Conservation (phyloP, 2,329 filamentous ascomycete species). For the Sporothrix curviconia region DNA sequence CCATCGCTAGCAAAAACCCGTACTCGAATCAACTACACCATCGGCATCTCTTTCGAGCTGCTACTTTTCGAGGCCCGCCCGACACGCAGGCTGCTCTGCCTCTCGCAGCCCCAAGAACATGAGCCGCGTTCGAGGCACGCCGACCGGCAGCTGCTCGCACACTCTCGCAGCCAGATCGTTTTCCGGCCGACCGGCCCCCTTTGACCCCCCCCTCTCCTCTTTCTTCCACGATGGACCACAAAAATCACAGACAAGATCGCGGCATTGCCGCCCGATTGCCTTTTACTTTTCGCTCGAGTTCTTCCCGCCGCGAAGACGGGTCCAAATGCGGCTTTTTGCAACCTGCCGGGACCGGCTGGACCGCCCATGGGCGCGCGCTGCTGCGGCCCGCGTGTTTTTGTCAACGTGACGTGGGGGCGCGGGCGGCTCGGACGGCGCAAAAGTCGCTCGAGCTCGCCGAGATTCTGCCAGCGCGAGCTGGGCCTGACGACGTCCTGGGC, state of each 20-base stretch:
- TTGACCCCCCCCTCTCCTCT: no score
- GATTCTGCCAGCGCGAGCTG: slow-evolving; percentile 85
- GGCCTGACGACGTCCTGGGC: slow-evolving; percentile 88
- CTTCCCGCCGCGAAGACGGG: slow-evolving; percentile 97
- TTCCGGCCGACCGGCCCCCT: no score
- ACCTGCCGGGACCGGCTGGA: slow-evolving; percentile 87
- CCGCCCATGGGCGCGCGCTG: slow-evolving; percentile 84
- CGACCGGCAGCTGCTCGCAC: no score
- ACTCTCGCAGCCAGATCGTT: no score
- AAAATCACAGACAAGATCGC: slow-evolving; percentile 95
- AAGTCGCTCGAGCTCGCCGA: slow-evolving; percentile 94
- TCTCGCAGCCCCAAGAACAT: no score
- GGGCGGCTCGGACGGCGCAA: slow-evolving; percentile 79
- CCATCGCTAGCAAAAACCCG: no score
- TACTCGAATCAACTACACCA: no score
- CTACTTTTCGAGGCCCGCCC: no score
- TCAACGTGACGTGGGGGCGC: slow-evolving; percentile 98
- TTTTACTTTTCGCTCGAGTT: slow-evolving; percentile 97
- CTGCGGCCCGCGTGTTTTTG: slow-evolving; percentile 89
- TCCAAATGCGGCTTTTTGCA: slow-evolving; percentile 70
- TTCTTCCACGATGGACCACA: slow-evolving; percentile 55
- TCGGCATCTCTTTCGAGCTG: no score
- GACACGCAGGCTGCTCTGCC: no score
- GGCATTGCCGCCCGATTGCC: slow-evolving; percentile 70
- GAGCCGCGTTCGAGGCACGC: no score